Conservation (phyloP, 176 grass and related monocot genomes). For the Panicum miliaceum region DNA sequence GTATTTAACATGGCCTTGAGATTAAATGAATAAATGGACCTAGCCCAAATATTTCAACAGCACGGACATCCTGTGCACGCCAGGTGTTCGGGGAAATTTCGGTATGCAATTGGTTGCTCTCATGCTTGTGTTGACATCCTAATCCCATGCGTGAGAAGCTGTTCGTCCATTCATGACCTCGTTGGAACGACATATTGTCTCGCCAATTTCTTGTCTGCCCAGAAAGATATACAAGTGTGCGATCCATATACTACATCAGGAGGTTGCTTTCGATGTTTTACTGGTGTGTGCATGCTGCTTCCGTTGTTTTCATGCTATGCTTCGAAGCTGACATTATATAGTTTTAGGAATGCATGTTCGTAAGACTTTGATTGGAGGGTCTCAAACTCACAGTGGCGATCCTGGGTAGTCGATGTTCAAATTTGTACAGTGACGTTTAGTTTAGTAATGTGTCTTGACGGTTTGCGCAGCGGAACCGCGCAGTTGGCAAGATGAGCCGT, state of each 20-base stretch:
- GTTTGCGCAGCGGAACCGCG: neutral
- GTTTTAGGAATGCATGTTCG: neutral
- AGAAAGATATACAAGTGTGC: neutral
- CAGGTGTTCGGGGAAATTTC: constrained; percentile 28
- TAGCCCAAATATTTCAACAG: too few relatives aligned
- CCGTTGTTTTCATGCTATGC: neutral
- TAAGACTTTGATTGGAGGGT: neutral
- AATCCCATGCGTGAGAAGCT: neutral
- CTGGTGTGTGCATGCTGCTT: neutral
- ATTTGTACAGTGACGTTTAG: neutral
- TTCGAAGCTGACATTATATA: neutral
- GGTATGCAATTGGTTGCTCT: neutral
- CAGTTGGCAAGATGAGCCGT: neutral
- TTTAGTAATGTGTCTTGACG: neutral
- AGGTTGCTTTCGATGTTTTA: neutral
- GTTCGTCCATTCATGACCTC: neutral
- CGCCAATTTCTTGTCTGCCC: neutral
- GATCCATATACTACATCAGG: too few relatives aligned
- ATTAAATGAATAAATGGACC: too few relatives aligned
- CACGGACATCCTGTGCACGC: neutral
- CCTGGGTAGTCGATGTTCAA: neutral
- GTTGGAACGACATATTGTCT: neutral
- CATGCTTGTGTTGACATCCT: neutral
- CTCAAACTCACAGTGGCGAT: neutral
- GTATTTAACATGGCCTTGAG: too few relatives aligned